Conservation (phyloP, 2,329 filamentous ascomycete genomes). For the Dendrostoma leiphaemia region DNA sequence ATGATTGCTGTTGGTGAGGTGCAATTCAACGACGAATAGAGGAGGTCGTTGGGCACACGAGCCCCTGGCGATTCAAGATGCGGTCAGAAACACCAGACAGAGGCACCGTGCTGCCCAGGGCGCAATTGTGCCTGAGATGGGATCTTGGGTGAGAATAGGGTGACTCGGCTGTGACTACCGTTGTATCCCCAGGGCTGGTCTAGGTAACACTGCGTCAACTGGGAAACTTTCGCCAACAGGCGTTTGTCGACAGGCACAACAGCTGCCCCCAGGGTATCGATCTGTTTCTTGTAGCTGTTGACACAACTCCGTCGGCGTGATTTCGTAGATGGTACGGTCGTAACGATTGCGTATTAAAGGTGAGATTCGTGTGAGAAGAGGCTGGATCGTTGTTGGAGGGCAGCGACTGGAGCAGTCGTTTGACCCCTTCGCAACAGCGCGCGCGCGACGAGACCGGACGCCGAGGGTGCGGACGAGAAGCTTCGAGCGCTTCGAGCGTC, state of each 20-base stretch:
- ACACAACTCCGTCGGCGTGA: background rate
- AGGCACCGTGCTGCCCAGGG: no score
- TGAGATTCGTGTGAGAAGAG: background rate
- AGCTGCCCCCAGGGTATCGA: background rate
- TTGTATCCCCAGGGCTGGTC: slow-evolving; percentile 1
- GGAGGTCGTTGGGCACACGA: background rate
- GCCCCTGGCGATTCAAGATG: background rate
- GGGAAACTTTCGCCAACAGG: slow-evolving; percentile 6
- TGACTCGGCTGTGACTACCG: background rate
- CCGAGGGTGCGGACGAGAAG: background rate
- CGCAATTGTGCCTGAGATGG: background rate
- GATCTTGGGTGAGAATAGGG: background rate
- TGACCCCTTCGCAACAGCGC: background rate
- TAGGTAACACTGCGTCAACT: slow-evolving; percentile 14
- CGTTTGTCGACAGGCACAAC: slow-evolving; percentile 6
- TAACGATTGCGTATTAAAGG: background rate
- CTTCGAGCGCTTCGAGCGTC: background rate
- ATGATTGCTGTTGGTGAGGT: background rate
- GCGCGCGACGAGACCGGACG: background rate
- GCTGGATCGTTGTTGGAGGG: background rate
- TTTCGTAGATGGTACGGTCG: background rate
- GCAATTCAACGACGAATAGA: background rate
- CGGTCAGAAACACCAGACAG: background rate
- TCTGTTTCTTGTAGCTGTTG: slow-evolving; percentile 2
- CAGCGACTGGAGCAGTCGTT: background rate